A percentile compares a stretch with the other conserved stretches of the same genome.
phyloP scores from a whole-genome alignment of 768 basidiomycete genomes.

The Boletus pseudo-olivaceus region DNA sequence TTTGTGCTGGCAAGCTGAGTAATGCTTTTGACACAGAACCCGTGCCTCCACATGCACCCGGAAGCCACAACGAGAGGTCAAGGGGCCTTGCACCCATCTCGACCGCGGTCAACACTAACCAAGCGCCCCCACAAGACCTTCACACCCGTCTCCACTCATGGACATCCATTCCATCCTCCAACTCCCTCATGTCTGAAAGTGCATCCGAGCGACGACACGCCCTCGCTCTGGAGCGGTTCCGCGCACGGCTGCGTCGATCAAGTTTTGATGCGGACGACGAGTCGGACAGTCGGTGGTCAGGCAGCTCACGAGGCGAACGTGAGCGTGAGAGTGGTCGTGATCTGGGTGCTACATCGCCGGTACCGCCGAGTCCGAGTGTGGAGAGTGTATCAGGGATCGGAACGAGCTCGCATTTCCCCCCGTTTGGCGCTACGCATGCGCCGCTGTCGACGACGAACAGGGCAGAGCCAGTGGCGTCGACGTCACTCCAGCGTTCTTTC shows the following conservation, averaged over 20 bases:
- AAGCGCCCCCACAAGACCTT: conserved; percentile 10
- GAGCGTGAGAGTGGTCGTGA: conserved; percentile 11
- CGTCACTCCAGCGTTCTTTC: conserved; percentile 18
- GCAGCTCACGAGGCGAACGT: conserved; percentile 15
- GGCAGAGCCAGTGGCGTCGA: conserved; percentile 5
- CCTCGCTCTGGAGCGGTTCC: conserved; percentile 36
- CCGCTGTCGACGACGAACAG: conserved; percentile 2
- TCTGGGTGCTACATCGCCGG: conserved; percentile 11
- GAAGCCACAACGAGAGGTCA: conserved; percentile 12
- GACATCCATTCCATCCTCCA: conserved; percentile 34
- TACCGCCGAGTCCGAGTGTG: conserved; percentile 9
- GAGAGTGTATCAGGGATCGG: conserved; percentile 13
- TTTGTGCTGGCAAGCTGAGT: conserved; percentile 1
- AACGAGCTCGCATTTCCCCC: conserved; percentile 7
- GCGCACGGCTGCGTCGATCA: conserved; percentile 18
- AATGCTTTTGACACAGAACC: conserved; percentile 12
- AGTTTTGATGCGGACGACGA: conserved; percentile 27
- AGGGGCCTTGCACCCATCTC: conserved; percentile 14
- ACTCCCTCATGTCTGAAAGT: conserved; percentile 43
- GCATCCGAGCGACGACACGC: conserved; percentile 40
- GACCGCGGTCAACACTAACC: conserved; percentile 4
- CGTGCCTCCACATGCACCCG: conserved; percentile 10
- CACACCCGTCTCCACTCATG: conserved; percentile 24
- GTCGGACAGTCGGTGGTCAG: conserved; percentile 21
- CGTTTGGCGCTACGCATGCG: neutral